Percentiles rank a stretch among this genome's conserved stretches.
Evolutionary conservation across 495 filamentous ascomycete genomes (phyloP).

Genomic region (Talaromyces ruber): DNA sequence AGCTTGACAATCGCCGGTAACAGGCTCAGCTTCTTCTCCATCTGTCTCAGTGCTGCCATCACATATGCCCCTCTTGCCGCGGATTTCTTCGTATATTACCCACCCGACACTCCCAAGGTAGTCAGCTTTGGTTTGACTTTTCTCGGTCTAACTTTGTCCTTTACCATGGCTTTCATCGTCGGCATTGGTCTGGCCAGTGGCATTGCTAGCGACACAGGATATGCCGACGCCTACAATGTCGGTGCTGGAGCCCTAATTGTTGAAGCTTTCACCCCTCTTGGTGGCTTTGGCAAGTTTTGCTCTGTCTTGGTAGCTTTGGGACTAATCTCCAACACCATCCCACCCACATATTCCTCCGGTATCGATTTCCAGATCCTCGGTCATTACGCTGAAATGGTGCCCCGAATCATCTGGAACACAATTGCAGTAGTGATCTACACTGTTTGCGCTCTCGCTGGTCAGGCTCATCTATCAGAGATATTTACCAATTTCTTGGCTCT

Average conservation of each 20-base stretch:
- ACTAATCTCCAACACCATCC: conserved; percentile 61
- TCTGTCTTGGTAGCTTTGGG: conserved; percentile 63
- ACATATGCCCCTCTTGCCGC: conserved; percentile 53
- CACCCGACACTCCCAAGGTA: conserved; percentile 34
- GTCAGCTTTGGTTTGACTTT: conserved; percentile 12
- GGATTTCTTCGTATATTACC: conserved; percentile 62
- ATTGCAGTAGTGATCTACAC: conserved; percentile 51
- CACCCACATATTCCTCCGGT: conserved; percentile 60
- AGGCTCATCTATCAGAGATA: conserved; percentile 51
- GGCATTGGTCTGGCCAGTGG: conserved; percentile 65
- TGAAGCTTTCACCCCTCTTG: conserved; percentile 52
- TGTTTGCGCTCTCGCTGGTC: conserved; percentile 56
- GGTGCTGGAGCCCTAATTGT: conserved; percentile 52
- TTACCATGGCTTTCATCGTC: conserved; percentile 53
- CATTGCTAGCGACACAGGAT: conserved; percentile 40
- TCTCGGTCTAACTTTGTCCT: conserved; percentile 43
- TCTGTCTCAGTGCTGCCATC: conserved; percentile 55
- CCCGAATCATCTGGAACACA: conserved; percentile 56
- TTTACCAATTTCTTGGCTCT: conserved; percentile 66
- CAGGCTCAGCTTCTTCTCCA: conserved; percentile 58
- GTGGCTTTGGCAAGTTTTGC: conserved; percentile 65
- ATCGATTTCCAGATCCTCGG: conserved; percentile 63
- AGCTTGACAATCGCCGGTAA: conserved; percentile 47
- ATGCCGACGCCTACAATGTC: conserved; percentile 43
- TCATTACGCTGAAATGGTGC: conserved; percentile 44